These are phyloP conservation scores for Pichia norvegensis DNA, from an alignment of 1,139 yeast genomes.

Conservation along the genomic window DNA sequence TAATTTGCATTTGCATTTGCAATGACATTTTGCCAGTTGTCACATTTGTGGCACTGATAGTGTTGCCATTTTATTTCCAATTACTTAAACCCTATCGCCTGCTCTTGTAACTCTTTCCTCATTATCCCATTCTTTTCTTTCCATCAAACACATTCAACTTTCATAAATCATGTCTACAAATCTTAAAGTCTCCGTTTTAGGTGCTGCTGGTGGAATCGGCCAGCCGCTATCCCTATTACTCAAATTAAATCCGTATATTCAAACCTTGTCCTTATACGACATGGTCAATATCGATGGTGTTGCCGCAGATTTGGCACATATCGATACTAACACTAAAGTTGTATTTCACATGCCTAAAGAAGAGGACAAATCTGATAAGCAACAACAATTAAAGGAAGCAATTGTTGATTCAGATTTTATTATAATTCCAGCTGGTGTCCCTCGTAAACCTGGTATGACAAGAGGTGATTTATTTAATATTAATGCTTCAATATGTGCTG, in stretches of 20 bases:
- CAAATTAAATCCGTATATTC: slow-evolving; percentile 54
- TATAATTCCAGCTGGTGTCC: slow-evolving; percentile 93
- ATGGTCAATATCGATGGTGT: slow-evolving; percentile 90
- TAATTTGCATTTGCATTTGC: background rate
- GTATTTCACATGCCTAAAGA: slow-evolving; percentile 59
- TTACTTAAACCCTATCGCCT: too few relatives aligned
- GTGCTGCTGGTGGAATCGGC: slow-evolving; percentile 89
- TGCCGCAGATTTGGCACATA: slow-evolving; percentile 84
- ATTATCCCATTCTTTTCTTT: background rate
- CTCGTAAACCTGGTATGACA: slow-evolving; percentile 98
- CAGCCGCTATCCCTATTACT: slow-evolving; percentile 84
- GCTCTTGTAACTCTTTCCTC: too few relatives aligned
- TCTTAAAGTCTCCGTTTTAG: slow-evolving; percentile 58
- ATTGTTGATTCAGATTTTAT: slow-evolving; percentile 68
- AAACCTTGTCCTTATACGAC: slow-evolving; percentile 74
- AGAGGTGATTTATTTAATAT: slow-evolving; percentile 92
- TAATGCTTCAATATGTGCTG: slow-evolving; percentile 85
- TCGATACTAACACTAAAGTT: slow-evolving; percentile 72
- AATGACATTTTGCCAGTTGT: too few relatives aligned
- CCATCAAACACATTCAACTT: background rate
- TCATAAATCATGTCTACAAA: background rate
- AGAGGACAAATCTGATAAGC: slow-evolving; percentile 37
- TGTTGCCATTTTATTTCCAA: too few relatives aligned
- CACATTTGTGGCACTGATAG: too few relatives aligned
- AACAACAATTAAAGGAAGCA: slow-evolving; percentile 42